These are phyloP conservation scores for Trypethelium eluteriae DNA, from an alignment of 495 filamentous ascomycete species.

Conservation along the genomic window DNA sequence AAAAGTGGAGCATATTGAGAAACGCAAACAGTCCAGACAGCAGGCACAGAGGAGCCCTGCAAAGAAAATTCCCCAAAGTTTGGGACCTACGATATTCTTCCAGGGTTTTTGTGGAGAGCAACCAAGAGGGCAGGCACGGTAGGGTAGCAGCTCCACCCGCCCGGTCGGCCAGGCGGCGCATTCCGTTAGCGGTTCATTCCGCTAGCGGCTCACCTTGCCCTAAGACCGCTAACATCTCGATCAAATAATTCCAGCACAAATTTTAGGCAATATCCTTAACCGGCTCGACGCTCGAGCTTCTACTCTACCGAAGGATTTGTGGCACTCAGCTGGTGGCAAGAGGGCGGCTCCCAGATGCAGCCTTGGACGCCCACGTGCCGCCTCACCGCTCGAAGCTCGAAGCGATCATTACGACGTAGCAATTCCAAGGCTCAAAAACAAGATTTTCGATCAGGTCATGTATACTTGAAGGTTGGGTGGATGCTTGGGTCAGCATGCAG, in stretches of 20 bases:
- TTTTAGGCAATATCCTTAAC: neutral
- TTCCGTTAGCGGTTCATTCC: neutral
- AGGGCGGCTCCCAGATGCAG: neutral
- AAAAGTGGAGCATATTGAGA: too few relatives aligned
- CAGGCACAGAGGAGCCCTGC: too few relatives aligned
- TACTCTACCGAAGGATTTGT: neutral
- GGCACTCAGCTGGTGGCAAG: slow-evolving; percentile 7
- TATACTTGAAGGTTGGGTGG: neutral
- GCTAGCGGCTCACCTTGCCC: neutral
- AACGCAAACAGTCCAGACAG: too few relatives aligned
- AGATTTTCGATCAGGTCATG: too few relatives aligned
- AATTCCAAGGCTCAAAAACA: too few relatives aligned
- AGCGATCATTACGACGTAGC: too few relatives aligned
- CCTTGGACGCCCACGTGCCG: neutral
- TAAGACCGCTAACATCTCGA: neutral
- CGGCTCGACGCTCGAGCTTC: neutral
- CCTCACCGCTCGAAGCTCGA: neutral
- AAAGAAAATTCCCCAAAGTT: too few relatives aligned
- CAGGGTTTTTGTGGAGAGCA: too few relatives aligned
- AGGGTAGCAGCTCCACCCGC: neutral
- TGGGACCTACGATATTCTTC: too few relatives aligned
- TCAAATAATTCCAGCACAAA: neutral
- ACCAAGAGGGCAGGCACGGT: neutral
- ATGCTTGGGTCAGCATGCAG: neutral
- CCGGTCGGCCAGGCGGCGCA: slow-evolving; percentile 1